Percentiles rank a stretch among this genome's conserved stretches.
These are phyloP conservation scores for Penicillium paradoxum DNA, from an alignment of 495 filamentous ascomycete species.

Conservation along the genomic window DNA sequence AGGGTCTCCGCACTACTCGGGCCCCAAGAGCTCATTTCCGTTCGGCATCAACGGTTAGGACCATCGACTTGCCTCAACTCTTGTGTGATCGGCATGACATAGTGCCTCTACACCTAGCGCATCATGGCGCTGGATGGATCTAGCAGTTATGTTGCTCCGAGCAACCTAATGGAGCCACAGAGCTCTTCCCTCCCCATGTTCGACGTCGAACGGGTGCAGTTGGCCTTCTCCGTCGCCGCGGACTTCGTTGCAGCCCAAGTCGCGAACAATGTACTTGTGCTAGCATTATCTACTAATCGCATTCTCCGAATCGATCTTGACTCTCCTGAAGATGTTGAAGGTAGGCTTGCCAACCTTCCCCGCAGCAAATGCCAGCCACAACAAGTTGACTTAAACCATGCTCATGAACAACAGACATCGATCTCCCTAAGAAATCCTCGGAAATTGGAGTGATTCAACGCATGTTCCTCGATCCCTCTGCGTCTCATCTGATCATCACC, in stretches of 20 bases:
- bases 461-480: slow-evolving; percentile 95
- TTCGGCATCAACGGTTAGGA: slow-evolving; percentile 8
- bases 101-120: slow-evolving; percentile 29
- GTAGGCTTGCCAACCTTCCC: slow-evolving; percentile 38
- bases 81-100: slow-evolving; percentile 32
- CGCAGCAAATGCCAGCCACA: slow-evolving; percentile 16
- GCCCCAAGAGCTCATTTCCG: slow-evolving; percentile 11
- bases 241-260: slow-evolving; percentile 96
- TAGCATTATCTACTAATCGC: slow-evolving; percentile 82
- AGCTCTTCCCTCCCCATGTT: slow-evolving; percentile 75
- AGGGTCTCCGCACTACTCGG: slow-evolving; percentile 15
- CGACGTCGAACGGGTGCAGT: slow-evolving; percentile 82
- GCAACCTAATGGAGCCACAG: slow-evolving; percentile 53
- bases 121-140: slow-evolving; percentile 52
- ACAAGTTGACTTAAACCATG: slow-evolving; percentile 12
- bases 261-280: slow-evolving; percentile 90
- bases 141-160: slow-evolving; percentile 51
- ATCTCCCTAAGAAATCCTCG: slow-evolving; percentile 87
- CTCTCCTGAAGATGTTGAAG: slow-evolving; percentile 90
- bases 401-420: slow-evolving; percentile 64
- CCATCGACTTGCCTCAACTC: slow-evolving; percentile 9
- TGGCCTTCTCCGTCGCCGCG: slow-evolving; percentile 84
- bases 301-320: slow-evolving; percentile 93
- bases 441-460: slow-evolving; percentile 87
- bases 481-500: slow-evolving; percentile 87